Evolutionary conservation across 805 yeast species (phyloP).

Genomic region (Barnettozyma sucrosica): DNA sequence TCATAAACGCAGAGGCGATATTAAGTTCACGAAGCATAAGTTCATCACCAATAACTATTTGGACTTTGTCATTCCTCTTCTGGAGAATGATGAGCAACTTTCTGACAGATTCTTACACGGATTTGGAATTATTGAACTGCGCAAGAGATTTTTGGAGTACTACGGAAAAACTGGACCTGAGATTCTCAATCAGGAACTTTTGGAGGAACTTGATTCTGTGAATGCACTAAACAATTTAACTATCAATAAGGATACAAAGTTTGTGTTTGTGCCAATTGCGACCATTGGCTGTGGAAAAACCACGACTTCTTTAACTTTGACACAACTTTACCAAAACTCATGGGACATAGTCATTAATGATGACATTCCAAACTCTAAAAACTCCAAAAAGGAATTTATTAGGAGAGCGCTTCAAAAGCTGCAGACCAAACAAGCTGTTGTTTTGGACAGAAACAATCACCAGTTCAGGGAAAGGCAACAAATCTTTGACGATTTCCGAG

Average conservation of each 20-base stretch:
- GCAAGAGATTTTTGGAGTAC: constrained; percentile 56
- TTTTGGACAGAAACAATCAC: constrained; percentile 84
- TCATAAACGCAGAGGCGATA: constrained; percentile 25
- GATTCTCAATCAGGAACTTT: constrained; percentile 40
- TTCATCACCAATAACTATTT: constrained; percentile 62
- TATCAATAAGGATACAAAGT: constrained; percentile 39
- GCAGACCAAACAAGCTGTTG: constrained; percentile 41
- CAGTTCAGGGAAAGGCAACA: constrained; percentile 61
- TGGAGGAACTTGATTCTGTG: constrained; percentile 33
- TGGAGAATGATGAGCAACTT: constrained; percentile 43
- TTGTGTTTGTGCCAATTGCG: constrained; percentile 74
- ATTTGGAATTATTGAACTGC: constrained; percentile 66
- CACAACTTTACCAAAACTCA: constrained; percentile 41
- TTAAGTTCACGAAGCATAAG: constrained; percentile 46
- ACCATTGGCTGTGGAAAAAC: constrained; percentile 96
- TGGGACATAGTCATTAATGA: constrained; percentile 86
- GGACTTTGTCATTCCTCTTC: constrained; percentile 53
- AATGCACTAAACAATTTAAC: constrained; percentile 32
- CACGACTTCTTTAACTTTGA: constrained; percentile 62
- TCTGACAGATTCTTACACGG: constrained; percentile 44
- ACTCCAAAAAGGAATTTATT: constrained; percentile 44
- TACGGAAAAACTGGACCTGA: constrained; percentile 55
- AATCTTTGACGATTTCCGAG: constrained; percentile 47
- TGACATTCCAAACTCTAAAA: constrained; percentile 44
- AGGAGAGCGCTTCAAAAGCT: constrained; percentile 39